Evolutionary conservation across 331 rosid genomes (phyloP), one percentile per base, ranked within the genome.

Genomic region (Malus hybrid): DNA sequence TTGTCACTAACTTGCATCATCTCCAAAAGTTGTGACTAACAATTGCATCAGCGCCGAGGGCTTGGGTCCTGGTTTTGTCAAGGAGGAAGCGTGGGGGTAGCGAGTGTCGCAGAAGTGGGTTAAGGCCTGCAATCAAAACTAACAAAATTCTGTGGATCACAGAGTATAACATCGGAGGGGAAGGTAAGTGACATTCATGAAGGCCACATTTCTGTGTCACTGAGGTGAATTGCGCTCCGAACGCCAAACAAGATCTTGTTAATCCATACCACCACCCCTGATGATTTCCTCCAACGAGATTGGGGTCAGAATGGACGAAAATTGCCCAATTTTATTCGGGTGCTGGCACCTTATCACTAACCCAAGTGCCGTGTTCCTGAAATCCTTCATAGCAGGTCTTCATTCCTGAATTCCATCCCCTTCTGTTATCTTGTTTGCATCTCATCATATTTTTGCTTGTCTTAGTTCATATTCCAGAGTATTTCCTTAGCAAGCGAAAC

Each of bases 1-100:
- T 87, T 87, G 97, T 90, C 93, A 78, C 96, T 90, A 90, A 90
- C 93, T 87, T 90, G 91, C 96, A 88, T 92, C 93, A 88, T 92
- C 91, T 86, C 79, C 86, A 81, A 84, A 73, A 66, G 48, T 86
- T 83, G 74, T 84, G 85, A 81, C 92, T 90, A 86, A 87, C 89
- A 76, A 81, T 84, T 86, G 90, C 88, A 86, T 86, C 79, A 75
- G 90, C 89, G 78, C 79, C 78, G 42, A 77, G 44, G 58, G 76
- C 78, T 86, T 82, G 82, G 84, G 87, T 75, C 80, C 84, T 65
- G 86, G 77, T 53, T 61, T 24, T 30, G 30, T 82, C 50, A 71
- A 10, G 73, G 89, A 84, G 86, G 83, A 89, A 89, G 88, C 64
- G 86, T 74, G 1, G 46, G 85, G 84, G 82, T 79, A 77, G 80